Base-by-base conservation (phyloP, 495 filamentous ascomycete species). In the Penicilliopsis zonata region DNA sequence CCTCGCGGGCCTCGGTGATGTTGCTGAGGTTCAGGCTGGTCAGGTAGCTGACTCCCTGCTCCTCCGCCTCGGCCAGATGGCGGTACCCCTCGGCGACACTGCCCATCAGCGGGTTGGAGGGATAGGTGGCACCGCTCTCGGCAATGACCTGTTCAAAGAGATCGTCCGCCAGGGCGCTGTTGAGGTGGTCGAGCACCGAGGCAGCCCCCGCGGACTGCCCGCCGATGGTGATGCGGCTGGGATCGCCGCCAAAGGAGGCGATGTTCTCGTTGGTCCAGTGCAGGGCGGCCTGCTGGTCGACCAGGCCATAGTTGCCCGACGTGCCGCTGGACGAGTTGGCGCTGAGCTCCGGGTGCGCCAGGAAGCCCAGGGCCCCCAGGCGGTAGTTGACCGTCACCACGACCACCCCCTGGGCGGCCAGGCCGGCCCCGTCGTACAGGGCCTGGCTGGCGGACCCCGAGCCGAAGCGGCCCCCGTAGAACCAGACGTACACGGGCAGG, bases 201-300 rank as follows among this genome's bases (percentile, higher is more conserved):
- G n/a, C n/a, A n/a, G n/a, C n/a, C n/a, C 74, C 69, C 5, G 73
- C 71, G 9, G 63, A 69, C 29, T 66, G 57, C 2, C 68, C 70
- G 38, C 67, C 65, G 18, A 68, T 55, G 3, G 63, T 72, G 14
- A 70, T 59, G 2, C 56, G 51, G 12, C 42, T 41, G 9, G 62
- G 59, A 42, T 70, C 62, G 5, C 70, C 69, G 9, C 67, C 68
- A 20, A 73, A 59, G 4, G 66, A 49, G 16, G 44, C 41, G 34
- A 72, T 70, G 40, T 72, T 54, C 28, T 55, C 44, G 21, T 72
- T 55, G 1, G 70, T 61, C 69, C 69, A 74, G 41, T 64, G 35
- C 29, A 67, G 38, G 1, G 57, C 62, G 15, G 46, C 46, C 14
- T 63, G 59, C 38, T 62, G 54, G 31, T 65, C 60, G 3, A 41